Evolutionary conservation across 441 rosid genomes (phyloP), one percentile per base, ranked within the genome.

Genomic region (Eruca vesicaria): DNA sequence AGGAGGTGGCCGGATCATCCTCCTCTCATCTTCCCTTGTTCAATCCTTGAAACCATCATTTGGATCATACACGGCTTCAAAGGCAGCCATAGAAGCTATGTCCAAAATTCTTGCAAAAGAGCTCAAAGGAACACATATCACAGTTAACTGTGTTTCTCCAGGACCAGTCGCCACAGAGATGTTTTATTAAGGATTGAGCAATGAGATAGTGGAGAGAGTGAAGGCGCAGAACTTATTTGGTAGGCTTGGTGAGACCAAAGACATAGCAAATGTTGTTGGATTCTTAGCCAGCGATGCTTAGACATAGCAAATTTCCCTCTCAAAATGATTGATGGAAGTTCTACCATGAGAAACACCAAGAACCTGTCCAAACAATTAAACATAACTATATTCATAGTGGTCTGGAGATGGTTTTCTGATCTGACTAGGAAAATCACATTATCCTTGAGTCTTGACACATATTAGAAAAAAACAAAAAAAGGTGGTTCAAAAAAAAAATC

Each of bases 41-140:
- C 64, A 59, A 29, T 15, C 38, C 38, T 15, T 59, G 1, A 29
- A 31, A 59, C 64, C 64, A 59, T 59, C n/a, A 0, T 16, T 9
- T 31, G 64, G 64, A 5, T 60, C 64, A 31, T 60, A 60, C 64
- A 60, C 64, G n/a, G 64, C 64, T 60, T 60, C 64, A 2, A 60
- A 60, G 64, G 64, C 43, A 60, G 64, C 43, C n/a, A 15, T 60
- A 60, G 64, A 60, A 60, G 9, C 64, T 43, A 60, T 60, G 64
- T 6, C 64, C 23, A 60, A 60, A 23, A 31, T 60, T 31, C 43
- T 60, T 60, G 41, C 64, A 1, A 32, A 60, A 32, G 43, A 60
- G 64, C 64, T 60, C 26, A 60, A 60, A 60, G 41, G 64, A 15
- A 60, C 64, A 2, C 43, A 60, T 2, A 31, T 59, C 41, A 31